phyloP scores from a whole-genome alignment of 1,139 yeast genomes.

The Hyphopichia burtonii region DNA sequence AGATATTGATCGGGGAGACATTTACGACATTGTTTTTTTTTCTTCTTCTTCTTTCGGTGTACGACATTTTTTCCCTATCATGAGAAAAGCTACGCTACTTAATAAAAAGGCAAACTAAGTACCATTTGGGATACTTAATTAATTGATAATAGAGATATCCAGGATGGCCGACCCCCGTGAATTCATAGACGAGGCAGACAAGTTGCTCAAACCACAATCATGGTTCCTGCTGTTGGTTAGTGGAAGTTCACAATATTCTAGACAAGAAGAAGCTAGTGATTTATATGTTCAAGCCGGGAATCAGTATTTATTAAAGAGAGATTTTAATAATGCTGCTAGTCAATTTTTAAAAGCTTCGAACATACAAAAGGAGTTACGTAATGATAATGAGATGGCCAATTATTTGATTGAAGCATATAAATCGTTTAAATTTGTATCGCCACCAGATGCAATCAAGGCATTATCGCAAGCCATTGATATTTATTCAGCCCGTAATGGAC shows the following conservation, averaged over 20 bases:
- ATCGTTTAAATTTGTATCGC: constrained; percentile 70
- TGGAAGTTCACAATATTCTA: constrained; percentile 63
- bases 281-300: constrained; percentile 89
- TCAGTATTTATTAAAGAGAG: constrained; percentile 73
- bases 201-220: constrained; percentile 56
- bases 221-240: constrained; percentile 74
- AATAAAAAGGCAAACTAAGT: too few relatives aligned
- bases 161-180: constrained; percentile 40
- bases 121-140: too few relatives aligned
- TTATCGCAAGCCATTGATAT: constrained; percentile 75
- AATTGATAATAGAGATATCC: background rate
- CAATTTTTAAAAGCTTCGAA: constrained; percentile 86
- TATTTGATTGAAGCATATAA: constrained; percentile 90
- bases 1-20: background rate
- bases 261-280: constrained; percentile 91
- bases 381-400: constrained; percentile 90
- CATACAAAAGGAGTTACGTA: constrained; percentile 69
- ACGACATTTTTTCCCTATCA: background rate
- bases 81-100: too few relatives aligned
- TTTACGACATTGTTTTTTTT: too few relatives aligned
- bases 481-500: constrained; percentile 82
- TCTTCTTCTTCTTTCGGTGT: too few relatives aligned
- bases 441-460: constrained; percentile 76
- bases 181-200: constrained; percentile 45
- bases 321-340: constrained; percentile 70